A percentile compares a stretch with the other conserved stretches of the same genome.
phyloP scores from a whole-genome alignment of 306 rosid species.

The Lablab purpureus region DNA sequence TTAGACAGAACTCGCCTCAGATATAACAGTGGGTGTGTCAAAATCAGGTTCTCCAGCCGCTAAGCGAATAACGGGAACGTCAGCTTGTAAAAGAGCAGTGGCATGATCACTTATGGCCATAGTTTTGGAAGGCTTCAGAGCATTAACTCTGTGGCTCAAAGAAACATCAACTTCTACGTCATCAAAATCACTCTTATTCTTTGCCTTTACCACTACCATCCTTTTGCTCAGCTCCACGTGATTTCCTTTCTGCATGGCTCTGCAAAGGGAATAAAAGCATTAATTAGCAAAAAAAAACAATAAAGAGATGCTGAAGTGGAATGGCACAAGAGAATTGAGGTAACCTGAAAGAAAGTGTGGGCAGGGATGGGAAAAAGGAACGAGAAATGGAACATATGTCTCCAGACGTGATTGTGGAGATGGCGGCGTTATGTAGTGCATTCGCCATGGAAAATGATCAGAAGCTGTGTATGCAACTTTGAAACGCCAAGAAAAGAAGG shows the following conservation, averaged over 20 bases:
- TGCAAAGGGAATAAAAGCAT: background rate
- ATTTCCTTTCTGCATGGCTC: slow-evolving; percentile 45
- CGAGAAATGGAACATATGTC: background rate
- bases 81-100: slow-evolving; percentile 77
- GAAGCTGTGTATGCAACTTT: background rate
- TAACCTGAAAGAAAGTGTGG: slow-evolving; percentile 31
- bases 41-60: slow-evolving; percentile 93
- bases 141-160: slow-evolving; percentile 76
- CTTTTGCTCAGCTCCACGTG: slow-evolving; percentile 19
- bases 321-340: background rate
- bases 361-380: background rate
- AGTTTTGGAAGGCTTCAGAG: slow-evolving; percentile 83
- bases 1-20: slow-evolving; percentile 50
- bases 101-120: slow-evolving; percentile 82
- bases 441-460: slow-evolving; percentile 37
- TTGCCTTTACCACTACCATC: slow-evolving; percentile 47
- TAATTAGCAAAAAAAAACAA: background rate
- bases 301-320: background rate
- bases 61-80: slow-evolving; percentile 77
- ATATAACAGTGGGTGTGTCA: slow-evolving; percentile 71
- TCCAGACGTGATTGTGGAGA: slow-evolving; percentile 6
- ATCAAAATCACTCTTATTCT: slow-evolving; percentile 42
- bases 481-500: background rate
- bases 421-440: slow-evolving; percentile 27
- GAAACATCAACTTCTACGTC: slow-evolving; percentile 57